These are phyloP conservation scores for Drechmeria coniospora DNA, from an alignment of 2,329 filamentous ascomycete species.

Conservation along the genomic window DNA sequence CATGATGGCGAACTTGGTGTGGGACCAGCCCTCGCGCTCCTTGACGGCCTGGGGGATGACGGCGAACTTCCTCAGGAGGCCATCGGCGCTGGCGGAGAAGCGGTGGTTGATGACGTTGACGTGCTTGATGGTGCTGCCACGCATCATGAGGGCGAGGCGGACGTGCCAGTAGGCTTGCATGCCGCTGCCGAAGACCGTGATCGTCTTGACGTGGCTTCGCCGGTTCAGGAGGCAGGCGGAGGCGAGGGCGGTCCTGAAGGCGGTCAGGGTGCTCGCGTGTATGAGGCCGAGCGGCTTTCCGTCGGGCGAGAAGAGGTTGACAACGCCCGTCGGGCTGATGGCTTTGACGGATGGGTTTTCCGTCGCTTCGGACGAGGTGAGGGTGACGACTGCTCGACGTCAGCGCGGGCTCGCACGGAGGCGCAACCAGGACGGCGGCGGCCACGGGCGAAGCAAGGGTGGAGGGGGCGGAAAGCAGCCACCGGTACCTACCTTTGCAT, in stretches of 20 bases:
- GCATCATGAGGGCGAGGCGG: constrained; percentile 64
- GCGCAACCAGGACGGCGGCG: not conserved
- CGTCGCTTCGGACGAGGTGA: constrained; percentile 26
- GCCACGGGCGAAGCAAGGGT: not conserved
- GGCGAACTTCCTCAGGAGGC: constrained; percentile 33
- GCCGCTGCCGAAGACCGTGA: constrained; percentile 78
- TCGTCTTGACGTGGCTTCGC: constrained; percentile 54
- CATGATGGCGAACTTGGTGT: constrained; percentile 51
- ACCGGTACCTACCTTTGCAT: constrained; percentile 44
- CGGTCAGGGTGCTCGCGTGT: constrained; percentile 60
- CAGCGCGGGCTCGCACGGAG: not conserved
- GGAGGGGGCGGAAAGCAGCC: not conserved
- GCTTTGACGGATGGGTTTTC: constrained; percentile 14
- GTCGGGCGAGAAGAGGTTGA: constrained; percentile 50
- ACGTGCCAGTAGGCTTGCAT: constrained; percentile 93
- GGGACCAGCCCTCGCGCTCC: constrained; percentile 43
- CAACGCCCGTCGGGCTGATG: constrained; percentile 44
- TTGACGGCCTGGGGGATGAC: constrained; percentile 27
- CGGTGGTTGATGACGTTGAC: constrained; percentile 72
- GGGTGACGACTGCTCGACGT: constrained; percentile 40
- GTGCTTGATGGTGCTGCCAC: constrained; percentile 53
- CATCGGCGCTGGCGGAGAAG: constrained; percentile 42
- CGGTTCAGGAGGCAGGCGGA: constrained; percentile 50
- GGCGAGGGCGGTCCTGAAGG: constrained; percentile 64
- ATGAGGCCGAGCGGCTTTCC: constrained; percentile 53